Evolutionary conservation across 148 eudicot species (phyloP).

Genomic region (Chenopodium quinoa): DNA sequence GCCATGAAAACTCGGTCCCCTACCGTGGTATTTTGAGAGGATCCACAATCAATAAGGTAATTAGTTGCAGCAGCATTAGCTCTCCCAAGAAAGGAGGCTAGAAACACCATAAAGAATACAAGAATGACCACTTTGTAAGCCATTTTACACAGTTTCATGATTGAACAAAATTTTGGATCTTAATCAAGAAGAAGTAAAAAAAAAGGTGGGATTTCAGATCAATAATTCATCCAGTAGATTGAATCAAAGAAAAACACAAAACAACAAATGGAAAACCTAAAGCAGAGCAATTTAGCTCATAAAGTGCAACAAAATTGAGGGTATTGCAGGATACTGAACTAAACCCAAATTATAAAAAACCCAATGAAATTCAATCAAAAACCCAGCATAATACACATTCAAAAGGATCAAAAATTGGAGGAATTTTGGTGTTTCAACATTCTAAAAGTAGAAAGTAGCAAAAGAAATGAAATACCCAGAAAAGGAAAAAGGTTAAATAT

Average conservation of each 20-base stretch:
- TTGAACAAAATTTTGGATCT: constrained; percentile 11
- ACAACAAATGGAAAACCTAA: neutral
- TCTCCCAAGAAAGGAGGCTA: constrained; percentile 31
- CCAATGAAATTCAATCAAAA: neutral
- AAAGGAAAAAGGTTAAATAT: constrained; percentile 13
- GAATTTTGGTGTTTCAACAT: neutral
- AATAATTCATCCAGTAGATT: constrained; percentile 1
- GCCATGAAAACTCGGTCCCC: constrained; percentile 57
- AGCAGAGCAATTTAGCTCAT: neutral
- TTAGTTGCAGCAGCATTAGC: constrained; percentile 42
- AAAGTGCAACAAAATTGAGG: neutral
- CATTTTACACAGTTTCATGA: neutral
- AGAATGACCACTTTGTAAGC: constrained; percentile 15
- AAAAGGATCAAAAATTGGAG: neutral
- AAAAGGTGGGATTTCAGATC: constrained; percentile 6
- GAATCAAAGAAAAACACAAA: constrained; percentile 3
- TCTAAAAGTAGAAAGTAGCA: neutral
- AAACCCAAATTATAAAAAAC: neutral
- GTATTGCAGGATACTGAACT: constrained; percentile 4
- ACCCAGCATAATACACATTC: neutral
- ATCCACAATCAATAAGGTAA: constrained; percentile 79
- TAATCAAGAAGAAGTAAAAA: neutral
- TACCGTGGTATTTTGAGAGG: constrained; percentile 46
- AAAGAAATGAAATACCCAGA: constrained; percentile 24
- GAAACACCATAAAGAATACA: constrained; percentile 29